Evolutionary conservation across 371 early-diverging fungal species (phyloP).

Genomic region (Blastocladiella emersonii): DNA sequence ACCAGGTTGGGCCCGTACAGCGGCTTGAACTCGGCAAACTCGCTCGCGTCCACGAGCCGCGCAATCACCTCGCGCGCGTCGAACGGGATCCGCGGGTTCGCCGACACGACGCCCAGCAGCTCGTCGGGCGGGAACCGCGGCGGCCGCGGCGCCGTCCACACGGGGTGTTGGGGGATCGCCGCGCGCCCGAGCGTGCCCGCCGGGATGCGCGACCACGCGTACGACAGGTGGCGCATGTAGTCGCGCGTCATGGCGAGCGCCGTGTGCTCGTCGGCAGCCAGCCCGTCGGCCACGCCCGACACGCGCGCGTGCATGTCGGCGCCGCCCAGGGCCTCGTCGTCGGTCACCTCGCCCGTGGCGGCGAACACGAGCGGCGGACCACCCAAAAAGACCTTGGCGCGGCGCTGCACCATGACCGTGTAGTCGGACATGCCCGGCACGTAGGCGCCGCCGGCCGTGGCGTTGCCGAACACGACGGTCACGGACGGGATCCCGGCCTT

Average conservation of each 20-base stretch:
- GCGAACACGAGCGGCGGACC: conserved; percentile 63
- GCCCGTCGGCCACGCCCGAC: conserved; percentile 35
- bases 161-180: not conserved
- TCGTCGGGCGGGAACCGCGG: conserved; percentile 25
- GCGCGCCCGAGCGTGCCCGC: too few relatives aligned
- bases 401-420: conserved; percentile 52
- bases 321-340: conserved; percentile 56
- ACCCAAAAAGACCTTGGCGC: conserved; percentile 58
- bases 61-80: conserved; percentile 53
- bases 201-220: not conserved
- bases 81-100: conserved; percentile 50
- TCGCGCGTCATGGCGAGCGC: conserved; percentile 53
- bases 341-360: conserved; percentile 60
- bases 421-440: conserved; percentile 61
- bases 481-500: conserved; percentile 52
- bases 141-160: not conserved
- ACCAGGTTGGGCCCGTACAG: conserved; percentile 50
- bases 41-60: conserved; percentile 50
- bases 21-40: conserved; percentile 48
- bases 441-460: conserved; percentile 69
- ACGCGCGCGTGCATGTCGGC: conserved; percentile 58
- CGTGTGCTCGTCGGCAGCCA: conserved; percentile 47
- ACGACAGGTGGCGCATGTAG: conserved; percentile 20
- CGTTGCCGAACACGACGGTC: conserved; percentile 55
- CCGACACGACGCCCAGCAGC: conserved; percentile 45